Base-by-base conservation (phyloP, 2,329 filamentous ascomycete genomes). In the Fusarium camptoceras region DNA sequence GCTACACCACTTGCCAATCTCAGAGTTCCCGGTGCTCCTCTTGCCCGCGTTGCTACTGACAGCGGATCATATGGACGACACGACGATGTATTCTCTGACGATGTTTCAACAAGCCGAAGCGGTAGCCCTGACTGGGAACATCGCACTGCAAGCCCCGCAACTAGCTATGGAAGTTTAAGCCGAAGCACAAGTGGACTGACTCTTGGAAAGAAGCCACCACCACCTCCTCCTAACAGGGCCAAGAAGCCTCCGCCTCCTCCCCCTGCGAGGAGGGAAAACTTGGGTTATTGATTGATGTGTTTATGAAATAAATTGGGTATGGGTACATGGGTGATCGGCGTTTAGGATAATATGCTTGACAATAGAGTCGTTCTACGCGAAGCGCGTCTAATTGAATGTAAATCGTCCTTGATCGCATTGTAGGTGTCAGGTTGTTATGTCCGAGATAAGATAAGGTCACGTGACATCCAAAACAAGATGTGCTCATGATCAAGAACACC, bases 91-190 rank as follows among this genome's bases (percentile, higher is more conserved):
- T 86, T 85, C 66, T 81, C 78, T 63, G 85, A 83, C 49, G 86
- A 87, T 66, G 82, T 85, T 57, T 86, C 84, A 48, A 83, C 82
- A 10, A 86, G 84, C 68, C 84, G 83, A 65, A 84, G 84, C 65
- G 84, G 82, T 41, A 87, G 85, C 37, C 84, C 85, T 1, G 83
- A 86, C 56, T 85, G 83, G 57, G 66, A 68, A 78, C 81, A 79
- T 22, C 83, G 86, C 47, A 85, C 84, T 72, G 80, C 85, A 59
- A 88, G 86, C 70, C 86, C 87, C 0, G 84, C 86, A 4, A 88
- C 86, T 2, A 88, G 86, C 76, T 83, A 86, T 59, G 85, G 84
- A 63, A 88, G 86, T 75, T 73, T 87, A 47, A 87, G 81, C 69
- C 80, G 83, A 47, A 86, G 80, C 57, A 78, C 82, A 39, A 77